Evolutionary conservation across 2,329 filamentous ascomycete genomes (phyloP), one percentile per base, ranked within the genome.

Genomic region (Penicillium nordicum): DNA sequence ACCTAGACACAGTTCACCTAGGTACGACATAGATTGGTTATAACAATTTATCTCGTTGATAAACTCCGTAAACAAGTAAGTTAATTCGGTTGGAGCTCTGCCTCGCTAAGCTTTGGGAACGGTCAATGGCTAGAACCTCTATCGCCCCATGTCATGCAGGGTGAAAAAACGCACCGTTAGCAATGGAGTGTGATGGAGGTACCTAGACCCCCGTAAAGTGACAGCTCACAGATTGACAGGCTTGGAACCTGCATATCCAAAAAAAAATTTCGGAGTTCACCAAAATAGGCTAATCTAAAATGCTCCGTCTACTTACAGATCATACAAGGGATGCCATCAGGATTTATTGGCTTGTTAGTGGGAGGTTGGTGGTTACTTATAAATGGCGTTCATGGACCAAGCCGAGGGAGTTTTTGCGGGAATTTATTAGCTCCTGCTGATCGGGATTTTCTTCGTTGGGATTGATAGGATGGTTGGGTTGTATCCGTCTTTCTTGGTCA

Each of bases 381-480:
- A 55, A 52, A 46, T 16, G 12, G 11, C 34, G n/a, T 5, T 23
- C 21, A 21, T 25, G 27, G 51, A 41, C 29, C 16, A 11, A 14
- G 2, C 0, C 18, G 16, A n/a, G 8, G 8, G 8, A 3, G 47
- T 27, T n/a, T 23, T 11, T 6, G 14, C 3, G 8, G 27, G 23
- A 25, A 30, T 21, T 53, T 10, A 29, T 30, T 12, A 14, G 5
- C 7, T n/a, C 10, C 34, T 23, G 9, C 6, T 16, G 2, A 45
- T 47, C 23, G 21, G 14, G 4, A 14, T 30, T 32, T 21, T 34
- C 4, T 29, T 37, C 5, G n/a, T 36, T 27, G 21, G 25, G 36
- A 41, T 37, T n/a, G 41, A 46, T 11, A 54, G 12, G 9, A 57
- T 57, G 55, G 27, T 54, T 43, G 37, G 29, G n/a, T 43, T 57